Conservation (phyloP, 495 filamentous ascomycete genomes). For the Penicillium paradoxum region DNA sequence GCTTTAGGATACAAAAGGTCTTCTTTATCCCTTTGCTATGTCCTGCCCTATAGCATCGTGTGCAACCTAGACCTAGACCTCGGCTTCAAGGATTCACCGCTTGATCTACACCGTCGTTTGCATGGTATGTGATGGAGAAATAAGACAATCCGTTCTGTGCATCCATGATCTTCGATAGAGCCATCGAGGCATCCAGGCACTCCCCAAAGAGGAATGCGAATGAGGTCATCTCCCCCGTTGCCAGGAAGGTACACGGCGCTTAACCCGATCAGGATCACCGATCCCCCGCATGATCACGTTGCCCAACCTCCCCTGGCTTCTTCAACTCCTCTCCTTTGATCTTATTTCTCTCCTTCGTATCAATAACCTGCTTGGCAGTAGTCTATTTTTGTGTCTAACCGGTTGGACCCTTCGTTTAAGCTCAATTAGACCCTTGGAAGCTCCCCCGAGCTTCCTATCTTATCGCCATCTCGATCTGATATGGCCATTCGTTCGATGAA, state of each 20-base stretch:
- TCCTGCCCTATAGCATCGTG: background rate
- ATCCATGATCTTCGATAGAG: too few species aligned
- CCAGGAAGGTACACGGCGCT: conserved; percentile 1
- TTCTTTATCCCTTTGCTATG: conserved; percentile 9
- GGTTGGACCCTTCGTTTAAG: background rate
- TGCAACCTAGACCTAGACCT: background rate
- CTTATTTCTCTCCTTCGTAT: background rate
- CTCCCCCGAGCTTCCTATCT: conserved; percentile 11
- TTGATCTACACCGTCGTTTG: too few species aligned
- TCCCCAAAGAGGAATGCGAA: background rate
- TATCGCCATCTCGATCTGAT: conserved; percentile 17
- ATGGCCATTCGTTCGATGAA: conserved; percentile 66
- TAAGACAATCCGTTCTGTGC: too few species aligned
- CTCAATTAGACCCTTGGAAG: background rate
- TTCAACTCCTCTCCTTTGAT: conserved; percentile 8
- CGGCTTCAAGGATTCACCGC: background rate
- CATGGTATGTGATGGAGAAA: too few species aligned
- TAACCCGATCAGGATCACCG: conserved; percentile 4
- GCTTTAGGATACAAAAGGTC: conserved; percentile 11
- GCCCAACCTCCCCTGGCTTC: conserved; percentile 9
- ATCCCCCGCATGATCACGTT: conserved; percentile 18
- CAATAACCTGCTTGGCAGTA: background rate
- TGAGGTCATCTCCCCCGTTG: background rate
- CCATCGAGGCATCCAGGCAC: too few species aligned
- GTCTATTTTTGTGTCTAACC: background rate